Conservation (phyloP, 805 yeast species). For the Kodamaea kakaduensis region DNA sequence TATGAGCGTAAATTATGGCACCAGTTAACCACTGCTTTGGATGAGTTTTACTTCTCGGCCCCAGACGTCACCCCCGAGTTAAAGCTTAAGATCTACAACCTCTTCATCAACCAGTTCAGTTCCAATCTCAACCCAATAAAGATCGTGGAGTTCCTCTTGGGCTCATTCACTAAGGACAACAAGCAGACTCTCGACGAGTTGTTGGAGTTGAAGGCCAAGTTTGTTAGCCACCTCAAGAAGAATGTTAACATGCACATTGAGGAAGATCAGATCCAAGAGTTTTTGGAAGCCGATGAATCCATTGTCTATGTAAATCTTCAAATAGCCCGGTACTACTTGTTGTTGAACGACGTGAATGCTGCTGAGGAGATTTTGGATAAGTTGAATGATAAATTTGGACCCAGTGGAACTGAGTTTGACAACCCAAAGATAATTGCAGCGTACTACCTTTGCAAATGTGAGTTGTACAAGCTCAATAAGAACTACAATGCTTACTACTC, state of each 20-base stretch:
- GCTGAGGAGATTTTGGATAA: slow-evolving; percentile 67
- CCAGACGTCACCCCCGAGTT: slow-evolving; percentile 42
- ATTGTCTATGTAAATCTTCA: slow-evolving; percentile 51
- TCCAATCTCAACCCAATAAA: slow-evolving; percentile 75
- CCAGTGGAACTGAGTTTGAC: slow-evolving; percentile 27
- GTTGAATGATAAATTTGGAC: slow-evolving; percentile 55
- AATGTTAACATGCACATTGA: slow-evolving; percentile 26
- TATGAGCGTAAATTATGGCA: slow-evolving; percentile 93
- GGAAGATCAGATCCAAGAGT: slow-evolving; percentile 23
- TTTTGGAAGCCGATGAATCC: slow-evolving; percentile 51
- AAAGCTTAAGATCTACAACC: slow-evolving; percentile 63
- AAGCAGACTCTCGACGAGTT: slow-evolving; percentile 33
- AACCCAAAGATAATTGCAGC: slow-evolving; percentile 69
- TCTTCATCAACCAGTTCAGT: slow-evolving; percentile 63
- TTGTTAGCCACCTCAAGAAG: slow-evolving; percentile 24
- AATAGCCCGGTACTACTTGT: slow-evolving; percentile 66
- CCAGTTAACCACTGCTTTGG: slow-evolving; percentile 73
- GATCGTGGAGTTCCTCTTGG: slow-evolving; percentile 69
- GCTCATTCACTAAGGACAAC: slow-evolving; percentile 32
- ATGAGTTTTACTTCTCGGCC: slow-evolving; percentile 47
- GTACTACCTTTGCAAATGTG: slow-evolving; percentile 75
- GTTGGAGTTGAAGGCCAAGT: slow-evolving; percentile 28
- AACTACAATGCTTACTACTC: slow-evolving; percentile 82
- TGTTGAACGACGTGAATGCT: slow-evolving; percentile 47
- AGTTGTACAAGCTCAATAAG: slow-evolving; percentile 64